Evolutionary conservation across 352 stramenopile species (phyloP), one percentile per base, ranked within the genome.

Genomic region (Globisporangium yorkense): DNA sequence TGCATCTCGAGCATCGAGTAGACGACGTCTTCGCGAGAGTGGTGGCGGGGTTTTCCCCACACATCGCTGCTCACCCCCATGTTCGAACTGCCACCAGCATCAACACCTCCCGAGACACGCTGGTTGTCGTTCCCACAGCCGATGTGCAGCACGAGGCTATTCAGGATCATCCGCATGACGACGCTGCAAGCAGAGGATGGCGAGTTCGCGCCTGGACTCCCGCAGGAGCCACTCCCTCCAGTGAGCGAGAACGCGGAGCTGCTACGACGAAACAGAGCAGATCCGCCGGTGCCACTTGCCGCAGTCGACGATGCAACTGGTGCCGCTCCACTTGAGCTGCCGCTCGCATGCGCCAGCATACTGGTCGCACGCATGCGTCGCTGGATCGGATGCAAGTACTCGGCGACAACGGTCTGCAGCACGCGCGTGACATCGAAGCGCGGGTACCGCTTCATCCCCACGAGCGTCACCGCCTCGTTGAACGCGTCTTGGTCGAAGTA

Each of bases 1-100:
- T 79, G 75, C 83, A 91, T 92, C 57, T 91, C 83, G 29, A 91
- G 59, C 75, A 92, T 91, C 4, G 83, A 82, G 40, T 79, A 87
- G 5, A 92, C 61, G 5, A 89, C 68, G 33, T 88, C 73, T 48
- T 88, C 79, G 0, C 73, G 72, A 52, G 67, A 77, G 16, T 65
- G 61, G 31, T 63, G 82, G 21, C 65, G 51, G 37, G 57, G 39
- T 56, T 56, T 61, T 50, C 9, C 2, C 35, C 56, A 29, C 15
- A 55, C 55, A 18, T 61, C 51, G n/a, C 29, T 46, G n/a, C 24
- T 46, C 39, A 12, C 49, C 15, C 9, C 37, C 35, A 15, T 16
- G 37, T 18, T 43, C 37, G 13, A 12, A 12, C 37, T 43, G 12
- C 13, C 13, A 13, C 18, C 37, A 1, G 12, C 12, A 13, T 43